These are phyloP conservation scores for Ceratonia siliqua DNA, from an alignment of 306 rosid species.

Conservation along the genomic window DNA sequence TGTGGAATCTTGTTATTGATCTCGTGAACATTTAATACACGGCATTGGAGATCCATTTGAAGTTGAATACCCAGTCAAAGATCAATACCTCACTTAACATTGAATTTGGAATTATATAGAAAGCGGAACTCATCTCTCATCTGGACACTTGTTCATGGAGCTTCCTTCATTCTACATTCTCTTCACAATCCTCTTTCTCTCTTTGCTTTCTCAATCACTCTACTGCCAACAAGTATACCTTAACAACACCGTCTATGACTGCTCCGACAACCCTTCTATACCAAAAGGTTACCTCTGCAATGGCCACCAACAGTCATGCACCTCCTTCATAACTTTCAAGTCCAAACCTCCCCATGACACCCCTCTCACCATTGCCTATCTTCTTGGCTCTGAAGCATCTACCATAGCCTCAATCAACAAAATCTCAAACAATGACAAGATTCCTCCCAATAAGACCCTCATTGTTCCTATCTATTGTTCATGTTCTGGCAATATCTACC, in stretches of 20 bases:
- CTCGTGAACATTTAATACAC: too few relatives aligned
- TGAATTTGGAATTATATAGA: too few relatives aligned
- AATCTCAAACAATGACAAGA: constrained; percentile 28
- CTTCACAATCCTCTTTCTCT: constrained; percentile 13
- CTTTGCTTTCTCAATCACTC: constrained; percentile 29
- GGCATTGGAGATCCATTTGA: too few relatives aligned
- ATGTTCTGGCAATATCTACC: constrained; percentile 53
- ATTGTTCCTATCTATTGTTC: constrained; percentile 54
- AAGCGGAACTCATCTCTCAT: constrained; percentile 30
- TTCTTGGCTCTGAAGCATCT: constrained; percentile 54
- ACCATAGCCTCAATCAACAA: constrained; percentile 50
- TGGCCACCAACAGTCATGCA: constrained; percentile 41
- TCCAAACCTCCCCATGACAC: constrained; percentile 41
- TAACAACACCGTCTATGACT: constrained; percentile 36
- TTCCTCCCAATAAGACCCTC: constrained; percentile 39
- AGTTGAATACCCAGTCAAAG: background rate
- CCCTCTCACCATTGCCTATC: constrained; percentile 44
- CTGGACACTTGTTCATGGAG: constrained; percentile 35
- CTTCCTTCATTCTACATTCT: constrained; percentile 21
- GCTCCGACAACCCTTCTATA: constrained; percentile 33
- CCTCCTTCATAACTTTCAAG: constrained; percentile 44
- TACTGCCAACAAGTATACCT: constrained; percentile 52
- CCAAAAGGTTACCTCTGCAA: constrained; percentile 60
- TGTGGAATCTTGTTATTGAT: too few relatives aligned
- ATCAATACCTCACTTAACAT: too few relatives aligned